These are phyloP conservation scores for Puya raimondii DNA, from an alignment of 176 grass and related monocot genomes.

Conservation along the genomic window DNA sequence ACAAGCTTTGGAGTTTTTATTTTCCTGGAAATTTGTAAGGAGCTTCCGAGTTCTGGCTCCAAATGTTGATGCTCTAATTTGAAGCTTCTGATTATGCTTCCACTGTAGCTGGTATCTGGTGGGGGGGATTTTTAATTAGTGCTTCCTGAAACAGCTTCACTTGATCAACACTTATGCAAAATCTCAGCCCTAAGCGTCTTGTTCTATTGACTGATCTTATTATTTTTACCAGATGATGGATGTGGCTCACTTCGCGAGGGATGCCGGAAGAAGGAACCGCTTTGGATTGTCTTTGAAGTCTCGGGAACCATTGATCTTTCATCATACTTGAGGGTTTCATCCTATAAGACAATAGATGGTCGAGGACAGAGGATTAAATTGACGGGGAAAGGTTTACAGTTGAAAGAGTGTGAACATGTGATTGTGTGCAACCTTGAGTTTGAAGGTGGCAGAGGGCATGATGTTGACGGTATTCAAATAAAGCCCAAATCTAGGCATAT, in stretches of 20 bases:
- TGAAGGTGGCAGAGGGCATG: slow-evolving; percentile 58
- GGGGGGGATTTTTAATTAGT: no score
- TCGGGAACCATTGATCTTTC: slow-evolving; percentile 57
- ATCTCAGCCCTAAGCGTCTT: neutral
- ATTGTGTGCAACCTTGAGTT: slow-evolving; percentile 68
- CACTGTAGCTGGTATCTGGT: no score
- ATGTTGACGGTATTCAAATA: slow-evolving; percentile 74
- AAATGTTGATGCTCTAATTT: no score
- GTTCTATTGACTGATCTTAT: neutral
- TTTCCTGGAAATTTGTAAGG: no score
- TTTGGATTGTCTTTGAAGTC: slow-evolving; percentile 65
- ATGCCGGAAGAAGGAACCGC: slow-evolving; percentile 41
- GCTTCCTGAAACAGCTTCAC: no score
- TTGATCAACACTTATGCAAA: no score
- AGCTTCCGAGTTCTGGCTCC: no score
- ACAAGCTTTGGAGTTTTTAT: no score
- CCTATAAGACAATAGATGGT: slow-evolving; percentile 74
- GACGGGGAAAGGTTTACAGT: slow-evolving; percentile 56
- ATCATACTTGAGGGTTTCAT: slow-evolving; percentile 53
- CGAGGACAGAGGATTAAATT: slow-evolving; percentile 50
- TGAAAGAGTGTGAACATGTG: slow-evolving; percentile 60
- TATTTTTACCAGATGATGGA: slow-evolving; percentile 44
- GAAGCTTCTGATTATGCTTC: no score
- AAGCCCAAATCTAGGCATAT: slow-evolving; percentile 52
- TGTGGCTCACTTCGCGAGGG: slow-evolving; percentile 50